Base-by-base conservation (phyloP, 2,329 filamentous ascomycete species). In the Torrubiella hemipterigena region DNA sequence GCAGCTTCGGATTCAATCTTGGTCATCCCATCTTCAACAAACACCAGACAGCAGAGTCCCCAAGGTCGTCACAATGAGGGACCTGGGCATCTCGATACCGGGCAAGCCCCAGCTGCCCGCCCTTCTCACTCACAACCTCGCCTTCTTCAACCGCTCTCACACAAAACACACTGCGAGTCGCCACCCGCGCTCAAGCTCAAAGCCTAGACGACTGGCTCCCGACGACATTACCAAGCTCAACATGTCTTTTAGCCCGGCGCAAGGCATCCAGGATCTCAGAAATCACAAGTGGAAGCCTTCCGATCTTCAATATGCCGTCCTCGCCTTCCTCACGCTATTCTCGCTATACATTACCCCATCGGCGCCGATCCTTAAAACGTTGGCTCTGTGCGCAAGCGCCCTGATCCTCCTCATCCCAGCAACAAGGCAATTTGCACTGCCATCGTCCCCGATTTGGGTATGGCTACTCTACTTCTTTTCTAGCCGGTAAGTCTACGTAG, bases 381-480 rank as follows among this genome's bases (percentile, higher is more conserved):
- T 76, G 29, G 73, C 80, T 25, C 69, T 84, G 11, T 67, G 77
- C 2, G 63, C 73, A 32, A 67, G 87, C 38, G 63, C 80, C 37
- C 63, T 75, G 42, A 73, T 86, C 19, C 63, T 93, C 23, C 63
- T 89, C 27, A 71, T 94, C 55, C 89, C 89, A 6, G 69, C 84
- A 30, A 93, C 87, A 4, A 72, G 84, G 41, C 89, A 96, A 54
- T 93, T 95, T 55, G 85, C 94, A 52, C 65, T 94, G 25, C 87
- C 89, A 8, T 86, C 86, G 32, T 65, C 91, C 37, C 80, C 84
- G 6, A 84, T 93, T 41, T 79, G 83, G 55, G 78, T 77, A 16
- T 96, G 87, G 73, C 66, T 95, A 24, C 63, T 95, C 29, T 84
- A 93, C 54, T 95, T 94, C 62, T 94, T 91, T 56, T 78, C 80